Percentiles rank a stretch among this genome's conserved stretches.
Conservation (phyloP, 768 basidiomycete species). For the Dioszegia aurantiaca region DNA sequence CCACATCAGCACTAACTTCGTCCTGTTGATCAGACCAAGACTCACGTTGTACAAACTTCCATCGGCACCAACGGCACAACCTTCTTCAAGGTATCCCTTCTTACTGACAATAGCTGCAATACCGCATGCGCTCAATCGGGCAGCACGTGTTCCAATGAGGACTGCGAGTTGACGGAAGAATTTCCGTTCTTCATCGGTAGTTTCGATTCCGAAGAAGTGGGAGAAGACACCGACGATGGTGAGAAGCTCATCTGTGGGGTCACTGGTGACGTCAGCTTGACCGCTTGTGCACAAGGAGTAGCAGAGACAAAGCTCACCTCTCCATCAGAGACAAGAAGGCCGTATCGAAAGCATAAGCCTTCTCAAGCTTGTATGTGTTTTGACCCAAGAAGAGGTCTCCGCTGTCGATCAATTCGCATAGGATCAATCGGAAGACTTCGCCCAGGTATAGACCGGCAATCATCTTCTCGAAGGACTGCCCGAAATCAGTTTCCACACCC, state of each 20-base stretch:
- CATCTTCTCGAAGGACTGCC: constrained; percentile 65
- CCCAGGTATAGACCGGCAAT: constrained; percentile 94
- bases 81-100: constrained; percentile 88
- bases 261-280: constrained; percentile 56
- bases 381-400: constrained; percentile 97
- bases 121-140: constrained; percentile 86
- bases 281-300: background rate
- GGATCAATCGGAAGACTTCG: constrained; percentile 89
- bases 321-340: constrained; percentile 97
- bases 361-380: constrained; percentile 97
- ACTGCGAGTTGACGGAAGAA: constrained; percentile 94
- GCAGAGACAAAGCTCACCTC: constrained; percentile 57
- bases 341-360: constrained; percentile 87
- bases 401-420: constrained; percentile 92
- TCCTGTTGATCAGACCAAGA: constrained; percentile 13
- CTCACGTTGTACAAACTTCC: constrained; percentile 91
- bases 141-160: constrained; percentile 83
- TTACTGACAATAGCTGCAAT: constrained; percentile 95
- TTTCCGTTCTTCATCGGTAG: constrained; percentile 90
- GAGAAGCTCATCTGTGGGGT: constrained; percentile 91
- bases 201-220: constrained; percentile 94
- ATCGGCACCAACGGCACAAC: constrained; percentile 63
- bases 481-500: too few species aligned
- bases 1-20: background rate
- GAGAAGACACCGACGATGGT: constrained; percentile 97